Evolutionary conservation across 1,284 basidiomycete species (phyloP), one percentile per base, ranked within the genome.

Genomic region (Mycena sp.): DNA sequence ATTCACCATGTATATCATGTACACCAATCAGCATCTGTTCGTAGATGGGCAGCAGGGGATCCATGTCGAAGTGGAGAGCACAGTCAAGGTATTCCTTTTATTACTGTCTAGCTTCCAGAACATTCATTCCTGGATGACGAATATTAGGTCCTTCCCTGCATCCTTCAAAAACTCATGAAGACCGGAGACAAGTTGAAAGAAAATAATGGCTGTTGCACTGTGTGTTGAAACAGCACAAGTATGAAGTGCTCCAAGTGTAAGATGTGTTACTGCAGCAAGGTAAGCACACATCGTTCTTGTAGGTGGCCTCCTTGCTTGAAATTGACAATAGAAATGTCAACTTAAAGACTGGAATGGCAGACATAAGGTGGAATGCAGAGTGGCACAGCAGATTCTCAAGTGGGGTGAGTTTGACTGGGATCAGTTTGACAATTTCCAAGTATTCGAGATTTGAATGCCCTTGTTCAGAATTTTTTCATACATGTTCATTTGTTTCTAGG

Each of bases 1-100:
- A 3, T 32, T 48, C 37, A 61, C 58, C n/a, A 54, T 61, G 16
- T 54, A 44, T 37, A 32, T 61, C 28, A 61, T 54, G 58, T 46
- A 61, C 29, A 26, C 58, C 6, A 16, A 30, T 2, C 21, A 54
- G 28, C 51, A 61, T 48, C 26, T 25, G 2, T 54, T 61, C 28
- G 1, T 16, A n/a, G 58, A 61, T 43, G 58, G 58, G 19, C 50
- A 61, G 28, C 40, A 26, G 0, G 58, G 58, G 28, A 35, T 61
- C 19, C 50, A 35, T 3, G 58, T 61, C 37, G 51, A 61, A 11
- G 23, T 46, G 14, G 58, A 53, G 29, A 12, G 45, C 1, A 32
- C 14, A 2, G 58, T 61, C 45, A 61, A 53, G 58, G 58, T 35
- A 41, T 17, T 17, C 14, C n/a, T 6, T 28, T 9, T 5, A n/a